Conservation (phyloP, 441 rosid genomes). For the Mallotus japonicus region DNA sequence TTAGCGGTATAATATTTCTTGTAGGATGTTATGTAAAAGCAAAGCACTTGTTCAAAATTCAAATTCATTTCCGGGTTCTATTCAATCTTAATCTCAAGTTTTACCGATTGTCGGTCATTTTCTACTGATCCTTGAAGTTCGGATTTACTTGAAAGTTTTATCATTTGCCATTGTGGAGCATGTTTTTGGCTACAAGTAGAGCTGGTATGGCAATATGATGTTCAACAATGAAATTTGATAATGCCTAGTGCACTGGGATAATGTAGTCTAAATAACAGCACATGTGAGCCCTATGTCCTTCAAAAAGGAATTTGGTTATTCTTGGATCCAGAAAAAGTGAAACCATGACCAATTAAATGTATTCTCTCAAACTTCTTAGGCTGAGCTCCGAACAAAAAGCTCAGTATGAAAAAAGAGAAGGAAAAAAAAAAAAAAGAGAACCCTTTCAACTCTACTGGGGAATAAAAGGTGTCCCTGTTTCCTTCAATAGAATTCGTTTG, state of each 20-base stretch:
- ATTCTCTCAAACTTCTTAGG: neutral
- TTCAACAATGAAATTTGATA: no score
- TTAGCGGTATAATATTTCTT: constrained; percentile 8
- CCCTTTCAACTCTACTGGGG: neutral
- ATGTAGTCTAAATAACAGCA: neutral
- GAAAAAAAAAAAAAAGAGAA: neutral
- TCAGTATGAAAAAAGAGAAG: neutral
- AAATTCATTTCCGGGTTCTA: constrained; percentile 20
- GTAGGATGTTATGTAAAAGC: constrained; percentile 36
- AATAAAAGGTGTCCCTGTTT: neutral
- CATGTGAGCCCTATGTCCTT: neutral
- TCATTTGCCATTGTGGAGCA: neutral
- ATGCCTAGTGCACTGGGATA: no score
- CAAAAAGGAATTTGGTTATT: neutral
- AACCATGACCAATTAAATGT: neutral
- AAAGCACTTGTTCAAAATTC: constrained; percentile 22
- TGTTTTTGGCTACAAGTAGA: neutral
- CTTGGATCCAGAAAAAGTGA: neutral
- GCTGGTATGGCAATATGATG: neutral
- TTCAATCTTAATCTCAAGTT: neutral
- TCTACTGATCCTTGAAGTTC: neutral
- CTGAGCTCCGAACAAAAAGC: neutral
- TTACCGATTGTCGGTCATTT: neutral
- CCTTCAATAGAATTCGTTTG: neutral
- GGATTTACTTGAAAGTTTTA: neutral